A percentile compares a stretch with the other conserved stretches of the same genome.
phyloP scores from a whole-genome alignment of 257 asterid species.

The Jacaranda copaia region DNA sequence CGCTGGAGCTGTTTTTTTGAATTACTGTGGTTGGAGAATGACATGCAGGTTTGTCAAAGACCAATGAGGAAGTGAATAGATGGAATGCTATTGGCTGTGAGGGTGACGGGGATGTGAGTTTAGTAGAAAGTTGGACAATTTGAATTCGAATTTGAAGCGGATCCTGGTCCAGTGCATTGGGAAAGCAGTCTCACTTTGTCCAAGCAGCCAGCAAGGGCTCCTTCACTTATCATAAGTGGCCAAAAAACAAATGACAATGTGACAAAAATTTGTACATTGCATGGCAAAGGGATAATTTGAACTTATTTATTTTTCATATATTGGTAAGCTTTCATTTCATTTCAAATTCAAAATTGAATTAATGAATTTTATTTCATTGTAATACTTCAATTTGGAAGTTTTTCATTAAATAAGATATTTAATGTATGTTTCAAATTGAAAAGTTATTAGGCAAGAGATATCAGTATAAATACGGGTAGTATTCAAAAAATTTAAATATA shows the following conservation, averaged over 20 bases:
- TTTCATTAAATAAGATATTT: too few species aligned
- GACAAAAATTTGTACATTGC: conserved; percentile 14
- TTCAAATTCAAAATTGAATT: conserved; percentile 6
- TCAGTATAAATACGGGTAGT: too few species aligned
- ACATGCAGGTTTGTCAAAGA: conserved; percentile 21
- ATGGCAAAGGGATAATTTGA: conserved; percentile 8
- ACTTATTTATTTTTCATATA: not conserved
- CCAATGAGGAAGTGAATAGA: not conserved
- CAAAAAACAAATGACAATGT: conserved; percentile 28
- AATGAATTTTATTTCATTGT: not conserved
- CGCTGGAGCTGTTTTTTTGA: conserved; percentile 47
- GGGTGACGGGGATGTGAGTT: conserved; percentile 35
- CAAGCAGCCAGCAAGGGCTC: conserved; percentile 12
- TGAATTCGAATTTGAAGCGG: conserved; percentile 63
- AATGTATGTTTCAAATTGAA: too few species aligned
- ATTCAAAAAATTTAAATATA: too few species aligned
- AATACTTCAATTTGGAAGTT: too few species aligned
- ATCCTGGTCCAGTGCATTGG: conserved; percentile 41
- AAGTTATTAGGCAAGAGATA: too few species aligned
- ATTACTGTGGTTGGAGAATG: not conserved
- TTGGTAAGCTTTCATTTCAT: not conserved
- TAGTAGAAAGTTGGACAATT: conserved; percentile 39
- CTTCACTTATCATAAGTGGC: conserved; percentile 36
- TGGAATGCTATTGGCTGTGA: conserved; percentile 26
- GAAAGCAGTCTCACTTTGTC: conserved; percentile 43